phyloP scores from a whole-genome alignment of 116 monocot genomes.

The Dioscorea cayenensis region DNA sequence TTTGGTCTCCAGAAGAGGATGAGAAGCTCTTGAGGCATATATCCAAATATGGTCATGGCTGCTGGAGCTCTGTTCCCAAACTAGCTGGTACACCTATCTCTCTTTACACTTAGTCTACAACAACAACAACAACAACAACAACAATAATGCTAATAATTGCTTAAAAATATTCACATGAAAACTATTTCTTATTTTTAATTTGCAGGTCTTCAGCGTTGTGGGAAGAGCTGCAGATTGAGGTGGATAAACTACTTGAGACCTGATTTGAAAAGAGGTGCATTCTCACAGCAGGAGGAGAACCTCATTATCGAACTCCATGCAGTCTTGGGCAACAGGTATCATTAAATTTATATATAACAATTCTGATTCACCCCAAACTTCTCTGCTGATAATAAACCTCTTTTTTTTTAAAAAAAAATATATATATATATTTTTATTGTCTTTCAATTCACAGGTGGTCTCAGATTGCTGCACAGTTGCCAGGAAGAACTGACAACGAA shows the following conservation, averaged over 20 bases:
- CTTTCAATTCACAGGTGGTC: constrained; percentile 49
- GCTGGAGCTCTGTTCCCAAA: constrained; percentile 90
- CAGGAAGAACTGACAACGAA: constrained; percentile 87
- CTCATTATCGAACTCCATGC: constrained; percentile 81
- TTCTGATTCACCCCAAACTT: too few species aligned
- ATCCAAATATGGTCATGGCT: constrained; percentile 69
- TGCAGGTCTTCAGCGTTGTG: constrained; percentile 85
- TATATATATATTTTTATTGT: too few species aligned
- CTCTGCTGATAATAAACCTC: too few species aligned
- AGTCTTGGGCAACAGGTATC: constrained; percentile 76
- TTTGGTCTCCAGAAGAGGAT: constrained; percentile 92
- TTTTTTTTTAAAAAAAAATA: too few species aligned
- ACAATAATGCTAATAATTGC: too few species aligned
- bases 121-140: too few species aligned
- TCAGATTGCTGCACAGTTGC: constrained; percentile 77
- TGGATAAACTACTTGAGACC: constrained; percentile 94
- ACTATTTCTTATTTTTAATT: not conserved
- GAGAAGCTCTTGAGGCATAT: constrained; percentile 80
- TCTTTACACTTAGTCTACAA: too few species aligned
- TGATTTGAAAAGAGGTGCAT: constrained; percentile 84
- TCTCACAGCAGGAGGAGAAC: constrained; percentile 76
- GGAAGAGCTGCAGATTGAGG: constrained; percentile 80
- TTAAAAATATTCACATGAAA: not conserved
- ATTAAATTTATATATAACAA: not conserved
- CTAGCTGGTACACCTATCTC: constrained; percentile 38